phyloP scores from a whole-genome alignment of 2,329 filamentous ascomycete species.

The Fusarium bactridioides region DNA sequence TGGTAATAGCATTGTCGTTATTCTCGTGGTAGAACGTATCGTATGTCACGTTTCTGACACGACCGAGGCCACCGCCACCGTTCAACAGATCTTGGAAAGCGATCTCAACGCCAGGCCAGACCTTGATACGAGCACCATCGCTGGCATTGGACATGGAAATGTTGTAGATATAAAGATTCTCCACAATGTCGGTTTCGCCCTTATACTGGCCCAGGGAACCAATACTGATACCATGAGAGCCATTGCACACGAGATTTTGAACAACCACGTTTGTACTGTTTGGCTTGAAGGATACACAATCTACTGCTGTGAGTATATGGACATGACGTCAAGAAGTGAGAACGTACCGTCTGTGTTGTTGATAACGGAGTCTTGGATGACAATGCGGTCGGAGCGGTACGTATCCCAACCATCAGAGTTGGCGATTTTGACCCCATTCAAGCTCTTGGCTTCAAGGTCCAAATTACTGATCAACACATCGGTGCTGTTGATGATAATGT shows the following conservation, averaged over 20 bases:
- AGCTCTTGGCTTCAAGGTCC: constrained; percentile 58
- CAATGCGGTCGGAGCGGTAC: constrained; percentile 67
- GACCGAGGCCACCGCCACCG: constrained; percentile 62
- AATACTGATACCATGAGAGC: constrained; percentile 77
- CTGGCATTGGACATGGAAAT: constrained; percentile 65
- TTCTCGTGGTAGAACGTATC: constrained; percentile 67
- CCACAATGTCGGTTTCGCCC: constrained; percentile 70
- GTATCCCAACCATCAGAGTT: constrained; percentile 75
- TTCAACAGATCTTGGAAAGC: constrained; percentile 58
- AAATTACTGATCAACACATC: constrained; percentile 71
- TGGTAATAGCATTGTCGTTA: constrained; percentile 57
- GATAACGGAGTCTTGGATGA: constrained; percentile 72
- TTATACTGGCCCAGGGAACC: constrained; percentile 74
- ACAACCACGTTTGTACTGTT: constrained; percentile 75
- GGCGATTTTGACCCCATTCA: constrained; percentile 36
- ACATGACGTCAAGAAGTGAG: fast-evolving
- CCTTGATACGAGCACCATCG: constrained; percentile 76
- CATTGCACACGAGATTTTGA: constrained; percentile 72
- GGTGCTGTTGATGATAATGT: constrained; percentile 70
- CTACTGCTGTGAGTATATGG: constrained; percentile 30
- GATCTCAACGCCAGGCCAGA: constrained; percentile 66
- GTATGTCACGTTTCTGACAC: constrained; percentile 73
- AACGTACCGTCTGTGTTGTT: constrained; percentile 38
- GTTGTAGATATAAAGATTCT: constrained; percentile 73
- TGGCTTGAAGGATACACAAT: constrained; percentile 79